A percentile compares a stretch with the other conserved stretches of the same genome.
phyloP scores from a whole-genome alignment of 1,284 basidiomycete species.

The Pulveroboletus sp. region DNA sequence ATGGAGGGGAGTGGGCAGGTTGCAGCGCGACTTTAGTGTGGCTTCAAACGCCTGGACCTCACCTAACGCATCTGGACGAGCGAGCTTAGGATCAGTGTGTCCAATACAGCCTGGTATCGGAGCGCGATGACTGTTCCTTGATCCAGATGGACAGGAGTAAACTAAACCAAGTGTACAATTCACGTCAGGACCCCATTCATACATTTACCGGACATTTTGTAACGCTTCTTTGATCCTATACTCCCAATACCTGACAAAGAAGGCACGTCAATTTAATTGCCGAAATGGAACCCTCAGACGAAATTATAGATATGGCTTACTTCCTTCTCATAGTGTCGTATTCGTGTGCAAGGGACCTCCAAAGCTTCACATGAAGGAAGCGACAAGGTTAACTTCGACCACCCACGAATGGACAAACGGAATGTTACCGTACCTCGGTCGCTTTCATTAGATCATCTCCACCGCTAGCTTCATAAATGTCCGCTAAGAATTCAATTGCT shows the following conservation, averaged over 20 bases:
- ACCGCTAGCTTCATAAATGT: conserved; percentile 63
- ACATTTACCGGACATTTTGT: conserved; percentile 28
- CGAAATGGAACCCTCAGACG: conserved; percentile 14
- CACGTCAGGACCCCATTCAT: conserved; percentile 5
- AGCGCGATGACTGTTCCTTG: not conserved
- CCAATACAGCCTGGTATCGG: not conserved
- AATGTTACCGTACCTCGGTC: conserved; percentile 25
- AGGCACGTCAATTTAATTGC: conserved; percentile 30
- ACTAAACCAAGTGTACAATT: conserved; percentile 8
- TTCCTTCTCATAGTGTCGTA: conserved; percentile 80
- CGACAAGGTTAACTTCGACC: conserved; percentile 15
- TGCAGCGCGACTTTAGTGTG: conserved; percentile 29
- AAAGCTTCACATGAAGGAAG: conserved; percentile 50
- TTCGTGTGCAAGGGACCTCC: conserved; percentile 68
- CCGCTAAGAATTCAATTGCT: conserved; percentile 87
- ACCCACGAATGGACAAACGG: not conserved
- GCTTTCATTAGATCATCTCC: conserved; percentile 37
- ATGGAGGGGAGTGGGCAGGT: conserved; percentile 33
- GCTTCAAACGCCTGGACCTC: not conserved
- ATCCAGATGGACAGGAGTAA: not conserved
- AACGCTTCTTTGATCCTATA: conserved; percentile 50
- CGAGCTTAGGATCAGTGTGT: not conserved
- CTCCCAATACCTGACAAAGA: conserved; percentile 43
- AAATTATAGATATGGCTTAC: conserved; percentile 43
- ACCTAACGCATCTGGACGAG: not conserved